These are phyloP conservation scores for Madurella fahalii DNA, from an alignment of 2,329 filamentous ascomycete genomes.

Conservation along the genomic window DNA sequence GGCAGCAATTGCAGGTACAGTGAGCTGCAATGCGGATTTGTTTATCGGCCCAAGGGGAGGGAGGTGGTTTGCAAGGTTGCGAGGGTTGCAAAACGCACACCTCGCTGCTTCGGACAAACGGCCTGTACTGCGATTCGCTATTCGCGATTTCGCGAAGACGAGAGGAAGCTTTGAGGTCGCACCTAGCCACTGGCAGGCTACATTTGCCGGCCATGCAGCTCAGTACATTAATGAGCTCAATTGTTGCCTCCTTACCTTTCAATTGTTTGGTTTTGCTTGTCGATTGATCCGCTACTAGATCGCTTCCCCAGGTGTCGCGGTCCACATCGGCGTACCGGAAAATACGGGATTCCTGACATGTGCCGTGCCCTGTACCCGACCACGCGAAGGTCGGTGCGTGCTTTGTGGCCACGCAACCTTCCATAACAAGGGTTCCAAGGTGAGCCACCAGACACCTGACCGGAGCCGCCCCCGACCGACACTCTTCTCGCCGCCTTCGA, in stretches of 20 bases:
- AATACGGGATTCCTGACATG: slow-evolving; percentile 6
- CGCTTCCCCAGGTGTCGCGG: too few relatives aligned
- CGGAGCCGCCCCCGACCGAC: slow-evolving; percentile 2
- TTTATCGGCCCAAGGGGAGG: too few relatives aligned
- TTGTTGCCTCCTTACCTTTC: too few relatives aligned
- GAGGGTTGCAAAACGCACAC: too few relatives aligned
- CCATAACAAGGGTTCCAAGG: slow-evolving; percentile 2
- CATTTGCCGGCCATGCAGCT: slow-evolving; percentile 5
- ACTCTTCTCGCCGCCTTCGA: slow-evolving; percentile 1
- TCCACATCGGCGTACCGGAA: not conserved
- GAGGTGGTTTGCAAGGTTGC: too few relatives aligned
- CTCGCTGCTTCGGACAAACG: slow-evolving; percentile 18
- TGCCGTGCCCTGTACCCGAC: not conserved
- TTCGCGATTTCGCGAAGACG: slow-evolving; percentile 15
- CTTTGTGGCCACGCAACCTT: too few relatives aligned
- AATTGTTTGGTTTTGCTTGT: not conserved
- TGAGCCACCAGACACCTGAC: not conserved
- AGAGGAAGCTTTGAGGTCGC: slow-evolving; percentile 1
- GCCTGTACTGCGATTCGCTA: slow-evolving; percentile 16
- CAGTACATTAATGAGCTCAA: not conserved
- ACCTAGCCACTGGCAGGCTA: not conserved
- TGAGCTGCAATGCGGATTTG: not conserved
- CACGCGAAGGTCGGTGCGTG: too few relatives aligned
- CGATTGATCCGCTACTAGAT: not conserved
- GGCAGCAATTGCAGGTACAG: not conserved